Conservation (phyloP, 2,329 filamentous ascomycete species). For the Trichoderma koningii region DNA sequence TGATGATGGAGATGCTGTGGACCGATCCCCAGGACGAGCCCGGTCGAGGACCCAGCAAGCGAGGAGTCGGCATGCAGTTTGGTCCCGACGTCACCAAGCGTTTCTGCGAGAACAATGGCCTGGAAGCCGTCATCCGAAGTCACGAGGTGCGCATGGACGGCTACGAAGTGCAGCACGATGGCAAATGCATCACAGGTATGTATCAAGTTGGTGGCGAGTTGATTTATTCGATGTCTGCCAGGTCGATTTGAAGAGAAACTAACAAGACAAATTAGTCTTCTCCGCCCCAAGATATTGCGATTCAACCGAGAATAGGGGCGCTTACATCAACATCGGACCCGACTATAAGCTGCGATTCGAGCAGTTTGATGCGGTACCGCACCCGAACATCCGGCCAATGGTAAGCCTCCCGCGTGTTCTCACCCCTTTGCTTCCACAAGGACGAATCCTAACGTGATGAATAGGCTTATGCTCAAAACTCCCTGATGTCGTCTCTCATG, state of each 20-base stretch:
- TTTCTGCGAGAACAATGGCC: conserved; percentile 94
- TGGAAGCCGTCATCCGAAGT: conserved; percentile 93
- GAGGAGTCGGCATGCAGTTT: conserved; percentile 94
- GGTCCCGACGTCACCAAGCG: conserved; percentile 93
- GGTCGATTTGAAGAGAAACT: background rate
- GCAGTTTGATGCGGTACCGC: conserved; percentile 94
- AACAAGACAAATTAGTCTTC: conserved; percentile 65
- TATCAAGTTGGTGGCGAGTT: background rate
- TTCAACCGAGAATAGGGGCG: conserved; percentile 95
- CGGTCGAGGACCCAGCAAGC: conserved; percentile 91
- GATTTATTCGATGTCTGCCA: no score
- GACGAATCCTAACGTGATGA: background rate
- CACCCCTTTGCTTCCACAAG: background rate
- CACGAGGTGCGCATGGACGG: conserved; percentile 99
- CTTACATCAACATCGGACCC: conserved; percentile 93
- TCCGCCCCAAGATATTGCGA: conserved; percentile 98
- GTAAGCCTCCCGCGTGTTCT: conserved; percentile 44
- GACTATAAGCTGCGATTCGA: conserved; percentile 91
- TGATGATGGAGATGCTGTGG: conserved; percentile 99
- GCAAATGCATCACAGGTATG: conserved; percentile 86
- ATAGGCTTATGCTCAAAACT: conserved; percentile 81
- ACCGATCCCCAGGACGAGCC: conserved; percentile 88
- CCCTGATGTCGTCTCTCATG: conserved; percentile 77
- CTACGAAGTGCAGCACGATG: conserved; percentile 97
- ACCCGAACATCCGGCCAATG: conserved; percentile 95